phyloP scores from a whole-genome alignment of 78 protist species.

The Dictyostelium capitatum region DNA sequence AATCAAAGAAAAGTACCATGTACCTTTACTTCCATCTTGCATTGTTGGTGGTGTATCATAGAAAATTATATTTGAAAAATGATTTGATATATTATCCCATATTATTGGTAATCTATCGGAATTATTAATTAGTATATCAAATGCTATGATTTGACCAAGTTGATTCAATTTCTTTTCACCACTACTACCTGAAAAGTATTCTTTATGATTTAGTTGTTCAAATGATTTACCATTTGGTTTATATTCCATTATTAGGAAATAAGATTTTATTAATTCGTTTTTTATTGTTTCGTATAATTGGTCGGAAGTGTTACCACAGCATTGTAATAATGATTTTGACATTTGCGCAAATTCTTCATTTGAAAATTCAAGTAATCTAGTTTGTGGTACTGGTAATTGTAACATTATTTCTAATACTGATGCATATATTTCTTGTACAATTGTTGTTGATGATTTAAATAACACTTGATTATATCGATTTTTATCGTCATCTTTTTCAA shows the following conservation, averaged over 20 bases:
- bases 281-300: neutral
- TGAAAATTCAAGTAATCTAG: constrained; percentile 42
- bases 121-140: constrained; percentile 57
- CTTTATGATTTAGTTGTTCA: constrained; percentile 34
- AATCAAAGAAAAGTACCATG: constrained; percentile 47
- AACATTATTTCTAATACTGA: constrained; percentile 25
- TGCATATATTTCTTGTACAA: constrained; percentile 48
- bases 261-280: constrained; percentile 24
- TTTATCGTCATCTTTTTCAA: neutral
- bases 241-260: constrained; percentile 50
- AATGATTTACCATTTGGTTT: constrained; percentile 36
- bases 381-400: constrained; percentile 31
- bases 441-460: constrained; percentile 19
- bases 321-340: constrained; percentile 10
- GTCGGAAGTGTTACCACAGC: neutral
- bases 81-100: constrained; percentile 24
- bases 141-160: constrained; percentile 57
- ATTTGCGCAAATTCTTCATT: constrained; percentile 9
- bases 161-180: constrained; percentile 62
- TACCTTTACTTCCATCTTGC: neutral
- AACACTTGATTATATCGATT: neutral
- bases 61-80: constrained; percentile 39
- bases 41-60: constrained; percentile 8
- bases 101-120: constrained; percentile 31
- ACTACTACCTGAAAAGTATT: constrained; percentile 15